Conservation (phyloP, 345 rosid species). For the Pseudoturritis turrita region DNA sequence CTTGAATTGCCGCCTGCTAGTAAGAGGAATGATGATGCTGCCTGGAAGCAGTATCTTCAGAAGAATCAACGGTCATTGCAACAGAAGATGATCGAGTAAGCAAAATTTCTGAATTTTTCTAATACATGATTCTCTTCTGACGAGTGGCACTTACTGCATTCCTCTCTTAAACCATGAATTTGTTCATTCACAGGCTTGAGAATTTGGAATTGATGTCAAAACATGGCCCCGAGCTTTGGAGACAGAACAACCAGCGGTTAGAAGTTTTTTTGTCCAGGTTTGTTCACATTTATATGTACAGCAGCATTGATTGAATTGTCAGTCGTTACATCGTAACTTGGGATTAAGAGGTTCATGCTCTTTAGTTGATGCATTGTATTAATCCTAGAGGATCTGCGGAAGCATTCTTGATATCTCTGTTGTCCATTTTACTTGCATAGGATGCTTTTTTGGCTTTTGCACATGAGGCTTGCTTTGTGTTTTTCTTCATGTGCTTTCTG, state of each 20-base stretch:
- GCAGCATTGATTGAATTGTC: not conserved
- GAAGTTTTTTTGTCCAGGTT: slow-evolving; percentile 76
- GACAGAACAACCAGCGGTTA: slow-evolving; percentile 60
- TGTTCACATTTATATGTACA: not conserved
- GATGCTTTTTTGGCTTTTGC: slow-evolving; percentile 5
- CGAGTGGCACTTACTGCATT: not conserved
- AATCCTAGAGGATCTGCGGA: not conserved
- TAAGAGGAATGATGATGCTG: slow-evolving; percentile 75
- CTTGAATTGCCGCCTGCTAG: slow-evolving; percentile 55
- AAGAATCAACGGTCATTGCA: slow-evolving; percentile 76
- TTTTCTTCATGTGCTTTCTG: slow-evolving; percentile 2
- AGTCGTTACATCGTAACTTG: not conserved
- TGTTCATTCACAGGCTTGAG: slow-evolving; percentile 64
- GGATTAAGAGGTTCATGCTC: not conserved
- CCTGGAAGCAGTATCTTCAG: slow-evolving; percentile 85
- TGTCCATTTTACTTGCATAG: not conserved
- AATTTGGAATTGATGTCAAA: slow-evolving; percentile 86
- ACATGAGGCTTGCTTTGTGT: not conserved
- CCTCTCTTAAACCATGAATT: not conserved
- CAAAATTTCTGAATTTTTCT: not conserved
- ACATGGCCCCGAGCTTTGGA: slow-evolving; percentile 81
- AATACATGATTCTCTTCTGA: not conserved
- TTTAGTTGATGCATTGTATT: not conserved
- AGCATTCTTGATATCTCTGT: slow-evolving; percentile 6
- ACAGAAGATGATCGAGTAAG: slow-evolving; percentile 74